A percentile compares a stretch with the other conserved stretches of the same genome.
These are phyloP conservation scores for Claviceps quebecensis DNA, from an alignment of 2,329 filamentous ascomycete species.

Conservation along the genomic window DNA sequence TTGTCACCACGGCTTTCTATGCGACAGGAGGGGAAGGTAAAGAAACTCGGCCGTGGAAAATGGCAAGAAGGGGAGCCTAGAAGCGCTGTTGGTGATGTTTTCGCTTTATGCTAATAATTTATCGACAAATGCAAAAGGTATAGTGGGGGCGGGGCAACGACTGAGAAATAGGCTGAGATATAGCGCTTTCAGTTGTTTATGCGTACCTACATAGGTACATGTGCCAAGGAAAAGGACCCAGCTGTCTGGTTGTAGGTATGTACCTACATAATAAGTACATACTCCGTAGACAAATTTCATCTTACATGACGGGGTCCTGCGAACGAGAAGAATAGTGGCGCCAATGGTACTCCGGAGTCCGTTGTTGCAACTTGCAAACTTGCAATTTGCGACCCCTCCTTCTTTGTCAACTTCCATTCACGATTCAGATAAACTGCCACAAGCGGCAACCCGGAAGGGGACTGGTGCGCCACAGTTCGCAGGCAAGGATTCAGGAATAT, in stretches of 20 bases:
- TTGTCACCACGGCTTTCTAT: neutral
- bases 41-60: neutral
- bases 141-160: slow-evolving; percentile 18
- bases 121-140: slow-evolving; percentile 1
- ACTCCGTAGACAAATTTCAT: neutral
- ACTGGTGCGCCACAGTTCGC: neutral
- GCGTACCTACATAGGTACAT: neutral
- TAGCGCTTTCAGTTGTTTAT: too few relatives aligned
- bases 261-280: neutral
- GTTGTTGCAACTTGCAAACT: too few relatives aligned
- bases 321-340: neutral
- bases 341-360: neutral
- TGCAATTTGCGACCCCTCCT: neutral
- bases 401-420: neutral
- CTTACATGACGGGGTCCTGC: too few relatives aligned
- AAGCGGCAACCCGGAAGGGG: neutral
- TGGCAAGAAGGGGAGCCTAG: neutral
- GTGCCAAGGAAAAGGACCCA: neutral
- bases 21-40: neutral
- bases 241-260: neutral
- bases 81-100: neutral
- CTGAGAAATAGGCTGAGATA: neutral
- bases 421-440: neutral
- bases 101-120: slow-evolving; percentile 2
- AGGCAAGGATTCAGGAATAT: neutral